Base-by-base conservation (phyloP, 2,329 filamentous ascomycete genomes). In the Atkinsonella hypoxylon region DNA sequence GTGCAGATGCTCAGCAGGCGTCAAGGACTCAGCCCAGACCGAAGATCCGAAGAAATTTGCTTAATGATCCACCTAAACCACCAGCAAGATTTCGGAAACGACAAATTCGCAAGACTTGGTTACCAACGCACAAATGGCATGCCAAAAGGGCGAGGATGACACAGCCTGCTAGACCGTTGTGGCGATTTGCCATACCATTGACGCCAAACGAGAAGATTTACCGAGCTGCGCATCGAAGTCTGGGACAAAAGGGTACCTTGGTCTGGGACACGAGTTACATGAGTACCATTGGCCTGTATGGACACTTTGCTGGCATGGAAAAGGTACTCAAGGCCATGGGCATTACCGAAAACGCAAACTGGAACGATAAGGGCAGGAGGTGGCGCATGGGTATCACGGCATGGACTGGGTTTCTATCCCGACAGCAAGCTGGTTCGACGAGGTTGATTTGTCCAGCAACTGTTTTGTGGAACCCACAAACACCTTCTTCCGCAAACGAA, bases 201-300 rank as follows among this genome's bases (percentile, higher is more conserved):
- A 89, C 87, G 4, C 89, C 91, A 0, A 94, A 86, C 30, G 83
- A 89, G 62, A 98, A 98, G 71, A 83, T 85, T 48, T 96, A 96
- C 64, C 76, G 93, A 47, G 81, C 88, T 44, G 93, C 88, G 0
- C 89, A 97, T 70, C 81, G 90, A 56, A 84, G 88, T 20, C 80
- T 82, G 48, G 82, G 82, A 30, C 76, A 83, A 48, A 80, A 83
- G 56, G 90, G 93, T 5, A 85, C 85, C 20, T 74, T 97, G 42
- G 83, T 83, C 1, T 97, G 91, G 89, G 93, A 98, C 67, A 87
- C 82, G 73, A 97, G 90, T 64, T 98, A 96, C 64, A 85, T 93
- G 72, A 87, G 87, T 58, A 95, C 89, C 1, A 85, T 97, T 56
- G 77, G 83, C 13, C 64, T 97, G 3, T 82, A 84, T 57, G 93